phyloP scores from a whole-genome alignment of 75 land plant genomes.

The Pseudotsuga menziesii region DNA sequence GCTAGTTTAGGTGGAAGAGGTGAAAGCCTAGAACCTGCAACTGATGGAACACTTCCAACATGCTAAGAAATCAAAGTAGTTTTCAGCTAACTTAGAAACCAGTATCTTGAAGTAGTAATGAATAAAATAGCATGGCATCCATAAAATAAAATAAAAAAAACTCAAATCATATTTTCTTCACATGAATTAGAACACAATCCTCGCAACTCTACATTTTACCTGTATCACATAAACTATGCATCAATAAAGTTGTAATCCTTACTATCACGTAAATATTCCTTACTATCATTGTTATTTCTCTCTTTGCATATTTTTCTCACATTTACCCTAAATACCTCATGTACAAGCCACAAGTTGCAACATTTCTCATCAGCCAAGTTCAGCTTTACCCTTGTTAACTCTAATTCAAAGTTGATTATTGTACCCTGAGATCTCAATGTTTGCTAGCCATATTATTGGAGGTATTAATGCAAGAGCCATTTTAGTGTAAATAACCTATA shows the following conservation, averaged over 20 bases:
- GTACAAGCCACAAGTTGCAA: no score
- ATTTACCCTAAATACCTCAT: no score
- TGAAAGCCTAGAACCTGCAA: conserved; percentile 54
- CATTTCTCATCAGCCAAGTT: no score
- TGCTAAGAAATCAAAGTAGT: conserved; percentile 16
- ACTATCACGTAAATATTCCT: not conserved
- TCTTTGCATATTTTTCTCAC: no score
- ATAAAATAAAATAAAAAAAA: not conserved
- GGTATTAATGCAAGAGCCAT: no score
- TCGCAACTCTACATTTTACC: not conserved
- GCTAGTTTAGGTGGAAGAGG: conserved; percentile 85
- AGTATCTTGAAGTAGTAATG: not conserved
- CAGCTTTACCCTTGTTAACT: no score
- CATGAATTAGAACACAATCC: not conserved
- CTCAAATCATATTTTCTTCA: not conserved
- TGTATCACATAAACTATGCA: not conserved
- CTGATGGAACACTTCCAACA: conserved; percentile 45
- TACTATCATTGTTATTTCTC: no score
- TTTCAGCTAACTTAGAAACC: not conserved
- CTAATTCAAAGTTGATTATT: no score
- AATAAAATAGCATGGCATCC: not conserved
- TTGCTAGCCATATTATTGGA: no score
- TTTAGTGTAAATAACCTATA: no score
- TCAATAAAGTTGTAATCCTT: not conserved
- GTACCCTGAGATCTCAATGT: no score